Base-by-base conservation (phyloP, 768 basidiomycete species). In the Pilatotrama ljubarskyi region DNA sequence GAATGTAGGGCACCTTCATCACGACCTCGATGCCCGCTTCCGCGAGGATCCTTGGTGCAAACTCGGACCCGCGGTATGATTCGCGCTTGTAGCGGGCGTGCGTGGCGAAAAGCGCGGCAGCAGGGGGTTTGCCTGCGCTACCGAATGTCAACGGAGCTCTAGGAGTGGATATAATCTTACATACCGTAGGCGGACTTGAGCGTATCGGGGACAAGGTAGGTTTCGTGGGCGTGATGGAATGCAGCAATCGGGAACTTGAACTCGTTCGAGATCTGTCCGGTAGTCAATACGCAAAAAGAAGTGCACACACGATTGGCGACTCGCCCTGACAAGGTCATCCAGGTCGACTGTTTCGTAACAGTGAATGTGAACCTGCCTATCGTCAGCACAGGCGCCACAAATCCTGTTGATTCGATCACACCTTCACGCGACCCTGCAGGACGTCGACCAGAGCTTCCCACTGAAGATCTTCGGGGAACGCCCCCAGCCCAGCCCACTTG, bases 221-320 rank as follows among this genome's bases (percentile, higher is more conserved):
- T 84, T 71, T 95, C 93, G 58, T 92, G 87, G 8, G 93, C 95
- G 69, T 91, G 89, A 67, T 95, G 92, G 69, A 95, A 86, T 10
- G 91, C 88, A 6, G 89, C 84, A 24, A 94, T 79, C 1, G 85
- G 81, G 68, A 93, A 94, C 67, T 92, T 76, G 79, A 95, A 98
- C 73, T 97, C 94, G 69, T 95, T 91, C 41, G 91, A 85, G 46
- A 97, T 79, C 84, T 94, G 29, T 7, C 25, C 3, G 38, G 6
- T 17, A 10, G 18, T 32, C 29, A 32, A 5, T 4, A 4, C 29
- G 29, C 5, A 32, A 8, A 35, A 13, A 36, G 2, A 40, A 5
- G 13, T 11, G 18, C 1, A 41, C 1, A 5, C 4, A 1, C 2
- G 11, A 26, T 14, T 1, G 17, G n/a, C 35, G 50, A 51, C 62